Base-by-base conservation (phyloP, 495 filamentous ascomycete species). In the Penicillium canescens region DNA sequence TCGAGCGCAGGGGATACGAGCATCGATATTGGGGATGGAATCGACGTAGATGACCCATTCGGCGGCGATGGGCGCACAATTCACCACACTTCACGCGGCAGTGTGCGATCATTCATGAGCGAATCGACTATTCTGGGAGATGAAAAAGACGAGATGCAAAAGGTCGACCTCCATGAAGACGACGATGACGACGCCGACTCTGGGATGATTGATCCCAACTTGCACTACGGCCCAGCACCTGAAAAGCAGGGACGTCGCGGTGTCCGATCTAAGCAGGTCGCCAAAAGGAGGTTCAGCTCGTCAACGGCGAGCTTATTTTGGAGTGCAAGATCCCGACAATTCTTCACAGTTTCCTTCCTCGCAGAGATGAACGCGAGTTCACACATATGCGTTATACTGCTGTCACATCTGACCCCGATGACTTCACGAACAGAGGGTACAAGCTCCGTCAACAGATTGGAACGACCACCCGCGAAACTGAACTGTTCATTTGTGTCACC, bases 351-450 rank as follows among this genome's bases (percentile, higher is more conserved):
- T 98, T 98, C 71, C 76, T 98, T 42, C 95, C 95, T 0, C 82
- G 92, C 31, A 81, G 92, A 23, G 91, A 98, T 68, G 92, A 96
- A 56, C 83, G 90, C 43, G 95, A 99, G 69, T 99, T 98, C 67
- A 99, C 95, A 1, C 93, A 99, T 67, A 98, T 98, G 95, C 88
- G 95, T n/a, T 99, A 99, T 65, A 98, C 95, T 28, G 95, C 95
- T n/a, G 94, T 96, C 34, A 99, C 95, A 1, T 97, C 93, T 64
- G 95, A 99, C 66, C 95, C 95, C 0, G 92, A 98, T 66, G 92
- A 99, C 63, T 99, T 95, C 58, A 86, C 89, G 0, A 77, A 82
- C 13, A 79, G 84, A 45, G 93, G 94, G 0, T 99, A 98, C 75
- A 94, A 95, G 69, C 70, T 99, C 61, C 87, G 95, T n/a, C 95